A percentile compares a stretch with the other conserved stretches of the same genome.
phyloP scores from a whole-genome alignment of 805 yeast genomes.

The Suhomyces prunicola region DNA sequence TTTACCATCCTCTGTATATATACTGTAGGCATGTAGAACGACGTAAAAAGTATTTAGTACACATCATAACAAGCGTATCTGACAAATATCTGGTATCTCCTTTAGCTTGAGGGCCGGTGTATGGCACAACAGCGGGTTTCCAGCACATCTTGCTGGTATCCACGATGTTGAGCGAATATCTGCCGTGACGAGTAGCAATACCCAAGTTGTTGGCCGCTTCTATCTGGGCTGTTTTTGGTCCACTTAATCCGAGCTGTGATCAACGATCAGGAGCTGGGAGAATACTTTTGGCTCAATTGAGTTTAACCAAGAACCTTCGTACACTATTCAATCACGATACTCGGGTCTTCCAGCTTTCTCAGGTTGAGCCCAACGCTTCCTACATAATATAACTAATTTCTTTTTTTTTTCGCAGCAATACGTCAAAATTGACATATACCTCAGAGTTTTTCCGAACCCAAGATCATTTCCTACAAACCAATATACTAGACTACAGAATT shows the following conservation, averaged over 20 bases:
- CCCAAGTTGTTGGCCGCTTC: background rate
- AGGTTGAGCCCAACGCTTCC: background rate
- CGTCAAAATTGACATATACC: background rate
- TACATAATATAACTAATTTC: background rate
- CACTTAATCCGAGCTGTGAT: background rate
- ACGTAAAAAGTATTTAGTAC: background rate
- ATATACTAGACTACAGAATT: no score
- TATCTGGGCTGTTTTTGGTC: background rate
- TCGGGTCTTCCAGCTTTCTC: slow-evolving; percentile 16
- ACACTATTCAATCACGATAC: slow-evolving; percentile 25
- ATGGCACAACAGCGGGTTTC: background rate
- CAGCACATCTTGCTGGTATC: background rate
- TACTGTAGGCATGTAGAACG: background rate
- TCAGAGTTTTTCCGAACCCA: no score
- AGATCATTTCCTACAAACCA: no score
- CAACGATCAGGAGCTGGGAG: background rate
- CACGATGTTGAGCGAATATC: background rate
- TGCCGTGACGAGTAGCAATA: no score
- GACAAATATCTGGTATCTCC: background rate
- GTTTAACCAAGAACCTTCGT: slow-evolving; percentile 19
- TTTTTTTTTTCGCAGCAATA: background rate
- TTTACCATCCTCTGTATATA: no score
- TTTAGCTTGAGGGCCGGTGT: background rate
- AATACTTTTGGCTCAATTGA: background rate
- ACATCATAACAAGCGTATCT: no score